Evolutionary conservation across 108 stramenopile genomes (phyloP), one percentile per base, ranked within the genome.

Genomic region (Conticribra weissflogii): DNA sequence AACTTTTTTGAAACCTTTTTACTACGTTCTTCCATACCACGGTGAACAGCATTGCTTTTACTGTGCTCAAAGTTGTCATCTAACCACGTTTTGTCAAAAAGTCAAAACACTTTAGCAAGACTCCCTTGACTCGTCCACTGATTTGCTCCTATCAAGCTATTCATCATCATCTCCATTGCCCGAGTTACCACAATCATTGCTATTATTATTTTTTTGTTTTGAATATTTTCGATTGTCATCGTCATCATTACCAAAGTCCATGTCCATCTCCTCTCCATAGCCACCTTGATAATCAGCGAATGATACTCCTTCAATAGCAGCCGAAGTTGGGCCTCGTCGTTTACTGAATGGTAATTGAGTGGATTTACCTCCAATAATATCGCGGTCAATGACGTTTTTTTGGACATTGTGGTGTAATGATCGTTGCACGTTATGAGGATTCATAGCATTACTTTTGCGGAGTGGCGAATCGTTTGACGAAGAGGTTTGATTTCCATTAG

Each of bases 251-350:
- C 72, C 67, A 71, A 85, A 85, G 56, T 85, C 84, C 0, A 69
- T 68, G 24, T 85, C 84, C 78, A 85, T 85, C 24, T 85, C 84
- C 58, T 85, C 84, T 15, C 84, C 84, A 66, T 85, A 85, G 18
- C 81, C 81, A 54, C 79, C 80, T 24, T 53, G 33, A 45, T 85
- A 82, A 27, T 54, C 34, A 18, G 57, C 52, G 61, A 84, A 64
- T 7, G 76, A 81, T 54, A 66, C 78, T 36, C 81, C 81, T 54
- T 77, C 73, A 30, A 65, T 47, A 1, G 44, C 72, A 1, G 76
- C 63, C 22, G 53, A 56, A 22, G 65, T 54, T 9, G 67, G 72
- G 25, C 73, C 70, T 57, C 78, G 49, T 36, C 76, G 64, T 44
- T 56, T 72, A 14, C 57, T 18, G 24, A 41, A 30, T 7, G 45